Evolutionary conservation across 306 rosid genomes (phyloP), one percentile per base, ranked within the genome.

Genomic region (Prunus campanulata): DNA sequence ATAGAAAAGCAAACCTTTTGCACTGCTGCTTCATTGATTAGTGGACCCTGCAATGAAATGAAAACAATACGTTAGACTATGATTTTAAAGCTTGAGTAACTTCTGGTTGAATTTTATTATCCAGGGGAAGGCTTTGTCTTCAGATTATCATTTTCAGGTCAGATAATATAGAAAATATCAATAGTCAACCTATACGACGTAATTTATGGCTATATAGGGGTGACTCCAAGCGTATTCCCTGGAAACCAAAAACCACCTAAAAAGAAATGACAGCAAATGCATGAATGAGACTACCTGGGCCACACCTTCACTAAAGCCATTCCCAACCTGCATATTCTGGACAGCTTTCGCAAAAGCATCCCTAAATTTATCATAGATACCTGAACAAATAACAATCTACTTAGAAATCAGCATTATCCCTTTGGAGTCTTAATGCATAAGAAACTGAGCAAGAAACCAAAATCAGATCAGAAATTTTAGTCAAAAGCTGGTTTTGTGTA

Each of bases 1-100:
- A 51, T 56, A 74, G 77, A 60, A 74, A 79, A 70, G 81, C 80
- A 71, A 76, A 94, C 99, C 99, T 95, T 95, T 68, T 87, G 52
- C 0, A 95, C 97, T 47, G 99, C 99, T 79, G 99, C 97, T 85
- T 95, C 99, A 80, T 95, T 95, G 80, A 95, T 95, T 68, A 95
- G 85, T 80, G 99, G 99, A 59, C 99, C 99, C 97, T 95, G 86
- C 77, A 85, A 61, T 78, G 71, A 84, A 76, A 85, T 68, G 22
- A 80, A 84, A 44, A 74, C 27, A 72, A 70, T 67, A 20, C 60
- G 84, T 82, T 74, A 78, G 61, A 69, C 55, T 57, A 68, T 52
- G 30, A 68, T 63, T 57, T 11, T 70, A 61, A 59, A 71, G 71
- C 49, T 32, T 20, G 64, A 54, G 54, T 47, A 12, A n/a, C 62